Base-by-base conservation (phyloP, 495 filamentous ascomycete species). In the Tricharina praecox region DNA sequence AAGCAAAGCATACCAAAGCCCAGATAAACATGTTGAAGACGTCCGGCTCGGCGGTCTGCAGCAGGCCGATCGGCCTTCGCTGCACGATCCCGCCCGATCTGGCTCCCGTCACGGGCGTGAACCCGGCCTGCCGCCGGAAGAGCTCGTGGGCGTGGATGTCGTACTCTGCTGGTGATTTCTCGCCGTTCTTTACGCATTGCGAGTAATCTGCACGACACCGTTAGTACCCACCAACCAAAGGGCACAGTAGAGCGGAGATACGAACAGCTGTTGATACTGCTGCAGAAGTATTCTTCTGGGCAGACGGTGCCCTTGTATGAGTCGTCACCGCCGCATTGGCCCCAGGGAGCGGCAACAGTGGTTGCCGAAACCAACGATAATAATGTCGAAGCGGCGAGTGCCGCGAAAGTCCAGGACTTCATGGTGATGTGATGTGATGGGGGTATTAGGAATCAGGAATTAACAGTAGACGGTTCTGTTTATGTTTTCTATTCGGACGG, bases 11-110 rank as follows among this genome's bases (percentile, higher is more conserved):
- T 43, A 43, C 40, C 40, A 46, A 19, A 7, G 18, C 64, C 18
- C 60, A 40, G n/a, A 63, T 49, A 42, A 58, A 65, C 30, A 65
- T 58, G 33, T 66, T 63, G 33, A 58, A 65, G 33, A 47, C 28
- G 43, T 59, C 55, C 1, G 56, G 52, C 18, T 51, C 13, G 8
- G 50, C 26, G 1, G 21, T 3, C 26, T 59, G 48, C 37, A 59
- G 45, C 2, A 41, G 51, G 43, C 55, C 15, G 16, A 48, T 26
- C 23, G 32, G 21, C 3, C 10, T n/a, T 16, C 45, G 45, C 9
- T 1, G 24, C 3, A 25, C 9, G 23, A 48, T 19, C 23, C 25
- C 43, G 13, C 26, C 43, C 5, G 2, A 4, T 15, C 11, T 2
- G 2, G 43, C 24, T 2, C 43, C 43, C 8, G 43, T 46, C 11